These are phyloP conservation scores for Mitragyna speciosa DNA, from an alignment of 257 asterid species.

Conservation along the genomic window DNA sequence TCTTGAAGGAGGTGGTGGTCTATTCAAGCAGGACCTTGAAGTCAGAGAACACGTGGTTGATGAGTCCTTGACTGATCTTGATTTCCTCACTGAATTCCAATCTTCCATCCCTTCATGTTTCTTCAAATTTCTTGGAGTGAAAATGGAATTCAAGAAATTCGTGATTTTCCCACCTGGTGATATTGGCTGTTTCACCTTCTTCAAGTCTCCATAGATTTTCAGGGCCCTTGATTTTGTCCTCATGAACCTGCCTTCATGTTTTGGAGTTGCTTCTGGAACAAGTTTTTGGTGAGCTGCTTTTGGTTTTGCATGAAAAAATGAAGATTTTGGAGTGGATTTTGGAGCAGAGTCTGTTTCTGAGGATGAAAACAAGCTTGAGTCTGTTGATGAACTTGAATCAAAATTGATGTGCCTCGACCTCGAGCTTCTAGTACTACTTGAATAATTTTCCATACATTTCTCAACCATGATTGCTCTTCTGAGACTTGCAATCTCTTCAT, in stretches of 20 bases:
- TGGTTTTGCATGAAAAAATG: background rate
- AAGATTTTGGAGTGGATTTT: constrained; percentile 42
- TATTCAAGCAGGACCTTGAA: constrained; percentile 58
- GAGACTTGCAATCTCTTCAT: constrained; percentile 61
- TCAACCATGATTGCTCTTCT: constrained; percentile 74
- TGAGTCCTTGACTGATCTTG: constrained; percentile 63
- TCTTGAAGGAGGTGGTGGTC: constrained; percentile 41
- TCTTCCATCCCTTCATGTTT: constrained; percentile 44
- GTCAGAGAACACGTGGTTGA: constrained; percentile 33
- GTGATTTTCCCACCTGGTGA: constrained; percentile 55
- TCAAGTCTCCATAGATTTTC: constrained; percentile 40
- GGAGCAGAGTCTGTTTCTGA: constrained; percentile 59
- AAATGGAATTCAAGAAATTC: constrained; percentile 59
- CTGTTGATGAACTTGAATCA: constrained; percentile 58
- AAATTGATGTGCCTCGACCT: constrained; percentile 40
- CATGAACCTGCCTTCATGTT: constrained; percentile 29
- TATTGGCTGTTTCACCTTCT: constrained; percentile 46
- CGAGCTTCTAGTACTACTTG: constrained; percentile 22
- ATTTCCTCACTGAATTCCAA: constrained; percentile 58
- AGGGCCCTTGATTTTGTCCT: constrained; percentile 41
- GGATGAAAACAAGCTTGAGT: constrained; percentile 64
- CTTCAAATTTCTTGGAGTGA: constrained; percentile 61
- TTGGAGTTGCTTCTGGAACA: constrained; percentile 13
- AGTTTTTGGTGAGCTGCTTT: constrained; percentile 16
- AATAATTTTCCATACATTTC: constrained; percentile 70